phyloP scores from a whole-genome alignment of 192 early-diverging fungal species.

The Pilaira anomala region DNA sequence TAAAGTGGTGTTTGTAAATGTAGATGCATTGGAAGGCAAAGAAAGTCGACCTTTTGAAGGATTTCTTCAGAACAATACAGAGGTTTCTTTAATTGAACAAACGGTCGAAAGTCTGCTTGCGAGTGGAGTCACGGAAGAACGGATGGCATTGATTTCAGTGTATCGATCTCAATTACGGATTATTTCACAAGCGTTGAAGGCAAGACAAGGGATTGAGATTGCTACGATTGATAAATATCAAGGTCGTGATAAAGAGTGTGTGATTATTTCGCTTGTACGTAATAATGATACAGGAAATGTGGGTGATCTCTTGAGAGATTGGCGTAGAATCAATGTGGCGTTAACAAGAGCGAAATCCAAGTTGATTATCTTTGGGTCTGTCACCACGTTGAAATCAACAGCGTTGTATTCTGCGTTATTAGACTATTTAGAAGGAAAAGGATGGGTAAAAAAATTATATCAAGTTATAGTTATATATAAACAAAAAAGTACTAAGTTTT shows the following conservation, averaged over 20 bases:
- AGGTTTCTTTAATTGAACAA: slow-evolving; percentile 55
- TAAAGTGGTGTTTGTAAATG: slow-evolving; percentile 78
- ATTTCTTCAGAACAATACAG: slow-evolving; percentile 67
- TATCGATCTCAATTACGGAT: slow-evolving; percentile 72
- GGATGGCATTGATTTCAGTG: slow-evolving; percentile 83
- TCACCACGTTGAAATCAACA: slow-evolving; percentile 60
- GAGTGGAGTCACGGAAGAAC: slow-evolving; percentile 61
- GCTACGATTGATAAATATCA: slow-evolving; percentile 93
- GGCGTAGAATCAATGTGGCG: slow-evolving; percentile 92
- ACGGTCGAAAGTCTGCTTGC: slow-evolving; percentile 53
- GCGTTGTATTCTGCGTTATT: slow-evolving; percentile 58
- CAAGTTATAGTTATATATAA: too few relatives aligned
- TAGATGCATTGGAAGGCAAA: slow-evolving; percentile 62
- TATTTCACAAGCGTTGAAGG: slow-evolving; percentile 39
- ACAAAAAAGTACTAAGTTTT: too few relatives aligned
- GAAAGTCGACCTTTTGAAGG: slow-evolving; percentile 57
- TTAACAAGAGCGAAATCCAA: slow-evolving; percentile 88
- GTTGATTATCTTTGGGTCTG: slow-evolving; percentile 85
- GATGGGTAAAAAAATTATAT: slow-evolving; percentile 35
- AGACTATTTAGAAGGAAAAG: slow-evolving; percentile 32
- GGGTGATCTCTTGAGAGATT: slow-evolving; percentile 86
- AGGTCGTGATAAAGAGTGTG: slow-evolving; percentile 88
- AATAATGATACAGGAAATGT: slow-evolving; percentile 69
- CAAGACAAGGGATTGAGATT: slow-evolving; percentile 56
- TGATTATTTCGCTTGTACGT: slow-evolving; percentile 87